Evolutionary conservation across 345 rosid genomes (phyloP).

Genomic region (Eucalyptus cloeziana): DNA sequence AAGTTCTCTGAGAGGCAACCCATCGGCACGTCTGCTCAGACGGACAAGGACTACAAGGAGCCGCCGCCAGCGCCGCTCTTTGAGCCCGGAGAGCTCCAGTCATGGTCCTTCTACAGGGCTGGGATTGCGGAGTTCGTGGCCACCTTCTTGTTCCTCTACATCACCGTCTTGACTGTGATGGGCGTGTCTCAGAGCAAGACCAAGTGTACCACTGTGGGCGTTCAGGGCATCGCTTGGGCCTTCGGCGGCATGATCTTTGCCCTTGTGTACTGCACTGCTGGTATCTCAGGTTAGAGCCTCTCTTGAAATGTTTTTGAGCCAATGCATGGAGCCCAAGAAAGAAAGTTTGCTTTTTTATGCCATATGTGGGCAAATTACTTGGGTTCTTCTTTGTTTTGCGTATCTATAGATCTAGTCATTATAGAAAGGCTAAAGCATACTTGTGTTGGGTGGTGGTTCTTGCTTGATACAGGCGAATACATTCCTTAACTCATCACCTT

Average conservation of each 20-base stretch:
- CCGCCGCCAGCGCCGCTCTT: conserved; percentile 14
- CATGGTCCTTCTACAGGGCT: conserved; percentile 16
- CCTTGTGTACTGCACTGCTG: conserved; percentile 14
- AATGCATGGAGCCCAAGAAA: background rate
- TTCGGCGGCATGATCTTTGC: conserved; percentile 16
- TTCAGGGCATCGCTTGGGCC: conserved; percentile 14
- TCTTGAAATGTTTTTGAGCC: background rate
- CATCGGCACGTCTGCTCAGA: conserved; percentile 4
- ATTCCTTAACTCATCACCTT: background rate
- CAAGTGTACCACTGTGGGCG: conserved; percentile 1
- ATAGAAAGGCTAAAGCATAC: background rate
- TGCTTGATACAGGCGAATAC: background rate
- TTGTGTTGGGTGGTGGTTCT: background rate
- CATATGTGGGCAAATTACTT: background rate
- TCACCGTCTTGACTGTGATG: conserved; percentile 17
- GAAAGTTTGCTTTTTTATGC: background rate
- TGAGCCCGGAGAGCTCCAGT: conserved; percentile 11
- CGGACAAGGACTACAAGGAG: conserved; percentile 12
- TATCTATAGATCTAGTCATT: background rate
- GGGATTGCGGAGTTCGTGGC: conserved; percentile 18
- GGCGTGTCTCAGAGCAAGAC: background rate
- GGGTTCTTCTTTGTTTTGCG: background rate
- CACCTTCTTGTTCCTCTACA: conserved; percentile 13
- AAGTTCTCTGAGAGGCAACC: conserved; percentile 12
- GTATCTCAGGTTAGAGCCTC: conserved; percentile 1